Conservation (phyloP, 495 filamentous ascomycete genomes). For the Penicillium mononematosum region DNA sequence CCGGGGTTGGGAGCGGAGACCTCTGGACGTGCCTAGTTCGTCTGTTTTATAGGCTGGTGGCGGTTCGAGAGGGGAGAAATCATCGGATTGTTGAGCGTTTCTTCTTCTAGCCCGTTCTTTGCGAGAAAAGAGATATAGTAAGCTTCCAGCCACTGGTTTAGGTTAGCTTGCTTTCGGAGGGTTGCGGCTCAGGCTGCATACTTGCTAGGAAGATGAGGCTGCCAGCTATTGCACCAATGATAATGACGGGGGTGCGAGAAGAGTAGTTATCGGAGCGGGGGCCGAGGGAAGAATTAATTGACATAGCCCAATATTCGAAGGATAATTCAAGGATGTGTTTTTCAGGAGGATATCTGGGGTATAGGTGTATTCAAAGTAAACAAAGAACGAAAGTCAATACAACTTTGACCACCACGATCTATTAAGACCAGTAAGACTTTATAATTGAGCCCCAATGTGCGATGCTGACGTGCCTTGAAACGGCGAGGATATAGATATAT, state of each 20-base stretch:
- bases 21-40: constrained; percentile 12
- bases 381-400: not conserved
- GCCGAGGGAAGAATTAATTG: not conserved
- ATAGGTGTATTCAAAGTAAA: not conserved
- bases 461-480: constrained; percentile 6
- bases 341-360: not conserved
- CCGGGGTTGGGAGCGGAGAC: constrained; percentile 25
- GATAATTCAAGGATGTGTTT: not conserved
- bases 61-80: constrained; percentile 10
- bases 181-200: constrained; percentile 14
- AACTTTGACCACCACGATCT: not conserved
- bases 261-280: constrained; percentile 16
- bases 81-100: constrained; percentile 14
- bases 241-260: constrained; percentile 5
- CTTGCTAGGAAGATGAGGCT: constrained; percentile 22
- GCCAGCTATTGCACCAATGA: constrained; percentile 16
- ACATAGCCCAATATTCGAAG: not conserved
- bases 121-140: constrained; percentile 27
- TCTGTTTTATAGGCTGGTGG: constrained; percentile 23
- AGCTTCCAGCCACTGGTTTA: constrained; percentile 23
- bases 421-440: not conserved
- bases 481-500: constrained; percentile 20
- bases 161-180: constrained; percentile 3
- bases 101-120: constrained; percentile 32
- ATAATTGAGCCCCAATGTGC: not conserved